Conservation (phyloP, 2,329 filamentous ascomycete genomes). For the Pezizomycotina sp. region DNA sequence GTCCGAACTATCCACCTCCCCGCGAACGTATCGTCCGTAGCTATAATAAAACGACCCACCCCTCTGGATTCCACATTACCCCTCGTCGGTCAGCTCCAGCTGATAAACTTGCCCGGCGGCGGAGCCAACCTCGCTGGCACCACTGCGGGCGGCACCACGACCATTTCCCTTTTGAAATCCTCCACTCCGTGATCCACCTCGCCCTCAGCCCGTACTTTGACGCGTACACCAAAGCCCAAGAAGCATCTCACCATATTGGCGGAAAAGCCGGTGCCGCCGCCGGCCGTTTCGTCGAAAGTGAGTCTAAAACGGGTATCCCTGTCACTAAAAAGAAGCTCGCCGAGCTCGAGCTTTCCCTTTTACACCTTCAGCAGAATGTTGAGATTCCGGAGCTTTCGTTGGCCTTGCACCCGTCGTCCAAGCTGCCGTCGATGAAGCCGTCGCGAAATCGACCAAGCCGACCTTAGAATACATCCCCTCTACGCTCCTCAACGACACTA, state of each 20-base stretch:
- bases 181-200: constrained; percentile 82
- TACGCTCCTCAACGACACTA: constrained; percentile 66
- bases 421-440: constrained; percentile 62
- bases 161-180: constrained; percentile 76
- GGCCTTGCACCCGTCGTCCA: constrained; percentile 81
- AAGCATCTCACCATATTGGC: constrained; percentile 36
- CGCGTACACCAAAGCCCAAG: constrained; percentile 74
- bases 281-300: constrained; percentile 37
- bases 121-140: too few relatives aligned
- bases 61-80: constrained; percentile 72
- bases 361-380: constrained; percentile 91
- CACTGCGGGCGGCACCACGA: constrained; percentile 53
- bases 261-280: constrained; percentile 39
- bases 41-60: constrained; percentile 74
- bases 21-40: constrained; percentile 70
- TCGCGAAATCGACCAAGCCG: constrained; percentile 47
- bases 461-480: constrained; percentile 63
- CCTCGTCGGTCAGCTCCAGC: constrained; percentile 74
- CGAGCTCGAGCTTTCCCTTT: constrained; percentile 75
- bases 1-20: constrained; percentile 61
- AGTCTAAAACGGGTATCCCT: constrained; percentile 48
- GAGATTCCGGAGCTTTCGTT: constrained; percentile 88
- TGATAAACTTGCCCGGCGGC: constrained; percentile 78
- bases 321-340: constrained; percentile 96
- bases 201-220: constrained; percentile 93